Percentiles rank a stretch among this genome's conserved stretches.
Evolutionary conservation across 306 rosid genomes (phyloP).

Genomic region (Cucumis melo): DNA sequence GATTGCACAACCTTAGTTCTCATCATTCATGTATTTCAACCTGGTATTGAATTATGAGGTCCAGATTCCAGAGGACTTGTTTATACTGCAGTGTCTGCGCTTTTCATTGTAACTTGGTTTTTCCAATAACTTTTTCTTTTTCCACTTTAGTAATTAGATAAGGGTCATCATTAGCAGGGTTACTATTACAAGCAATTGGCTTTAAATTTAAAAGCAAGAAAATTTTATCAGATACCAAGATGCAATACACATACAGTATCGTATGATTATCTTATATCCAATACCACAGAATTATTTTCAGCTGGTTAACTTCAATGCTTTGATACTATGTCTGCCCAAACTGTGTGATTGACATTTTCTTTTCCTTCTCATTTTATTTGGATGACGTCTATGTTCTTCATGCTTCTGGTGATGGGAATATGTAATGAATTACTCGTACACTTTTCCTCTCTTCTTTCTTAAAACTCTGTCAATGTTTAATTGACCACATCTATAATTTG

Average conservation of each 20-base stretch:
- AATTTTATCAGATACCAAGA: not conserved
- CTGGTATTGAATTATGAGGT: not conserved
- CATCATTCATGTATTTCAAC: not conserved
- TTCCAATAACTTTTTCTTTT: not conserved
- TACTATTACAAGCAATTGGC: not conserved
- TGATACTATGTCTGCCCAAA: not conserved
- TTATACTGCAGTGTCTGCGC: not conserved
- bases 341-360: not conserved
- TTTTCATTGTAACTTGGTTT: not conserved
- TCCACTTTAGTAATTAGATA: not conserved
- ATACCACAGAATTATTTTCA: not conserved
- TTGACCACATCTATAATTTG: not conserved
- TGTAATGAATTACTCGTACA: not conserved
- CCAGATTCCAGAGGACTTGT: not conserved
- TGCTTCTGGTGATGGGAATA: not conserved
- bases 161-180: not conserved
- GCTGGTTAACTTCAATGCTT: not conserved
- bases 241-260: not conserved
- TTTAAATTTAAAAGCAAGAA: not conserved
- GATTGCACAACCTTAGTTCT: not conserved
- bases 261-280: not conserved
- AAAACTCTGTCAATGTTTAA: not conserved
- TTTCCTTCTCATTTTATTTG: not conserved
- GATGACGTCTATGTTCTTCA: not conserved
- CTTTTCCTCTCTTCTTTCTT: not conserved